These are phyloP conservation scores for Trichoderma erinaceum DNA, from an alignment of 495 filamentous ascomycete species.

Conservation along the genomic window DNA sequence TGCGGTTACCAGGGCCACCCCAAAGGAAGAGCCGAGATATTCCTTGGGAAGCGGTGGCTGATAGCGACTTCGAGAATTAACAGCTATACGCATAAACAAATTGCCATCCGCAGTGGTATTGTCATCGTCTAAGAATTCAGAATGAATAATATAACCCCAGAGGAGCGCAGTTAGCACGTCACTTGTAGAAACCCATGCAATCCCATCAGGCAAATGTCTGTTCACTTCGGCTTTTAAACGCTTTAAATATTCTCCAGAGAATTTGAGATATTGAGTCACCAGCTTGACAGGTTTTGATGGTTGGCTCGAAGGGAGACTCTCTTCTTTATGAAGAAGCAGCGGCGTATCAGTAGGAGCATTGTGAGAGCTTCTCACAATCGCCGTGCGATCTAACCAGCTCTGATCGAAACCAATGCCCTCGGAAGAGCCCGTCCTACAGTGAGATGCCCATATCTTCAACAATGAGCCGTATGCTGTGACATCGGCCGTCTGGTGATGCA, in stretches of 20 bases:
- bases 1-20: conserved; percentile 23
- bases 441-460: conserved; percentile 27
- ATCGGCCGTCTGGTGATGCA: conserved; percentile 27
- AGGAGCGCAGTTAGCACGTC: conserved; percentile 26
- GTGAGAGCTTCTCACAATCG: not conserved
- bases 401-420: conserved; percentile 19
- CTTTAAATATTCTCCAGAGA: conserved; percentile 19
- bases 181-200: conserved; percentile 25
- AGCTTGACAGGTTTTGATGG: not conserved
- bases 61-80: conserved; percentile 24
- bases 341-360: not conserved
- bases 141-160: conserved; percentile 23
- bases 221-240: conserved; percentile 22
- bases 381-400: conserved; percentile 22
- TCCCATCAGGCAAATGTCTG: conserved; percentile 17
- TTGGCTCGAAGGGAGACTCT: not conserved
- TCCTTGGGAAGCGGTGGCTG: conserved; percentile 20
- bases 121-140: conserved; percentile 9
- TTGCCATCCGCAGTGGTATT: not conserved
- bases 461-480: conserved; percentile 26
- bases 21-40: conserved; percentile 28
- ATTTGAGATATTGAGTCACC: conserved; percentile 22
- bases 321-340: not conserved
- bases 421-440: conserved; percentile 22
- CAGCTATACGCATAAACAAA: conserved; percentile 25